These are phyloP conservation scores for Fusarium humuli DNA, from an alignment of 2,329 filamentous ascomycete genomes.

Conservation along the genomic window DNA sequence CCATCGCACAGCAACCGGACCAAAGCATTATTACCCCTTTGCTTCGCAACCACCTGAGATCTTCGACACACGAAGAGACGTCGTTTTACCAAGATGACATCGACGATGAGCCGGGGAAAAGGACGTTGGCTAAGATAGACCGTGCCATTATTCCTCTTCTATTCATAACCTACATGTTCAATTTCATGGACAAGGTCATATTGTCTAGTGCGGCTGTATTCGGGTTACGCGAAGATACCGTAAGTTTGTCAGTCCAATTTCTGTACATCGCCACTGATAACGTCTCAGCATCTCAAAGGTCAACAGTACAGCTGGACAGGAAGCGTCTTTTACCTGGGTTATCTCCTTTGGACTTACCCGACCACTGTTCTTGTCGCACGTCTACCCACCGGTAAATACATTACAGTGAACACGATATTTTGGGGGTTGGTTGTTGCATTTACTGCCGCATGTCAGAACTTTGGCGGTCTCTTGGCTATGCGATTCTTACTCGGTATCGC, in stretches of 20 bases:
- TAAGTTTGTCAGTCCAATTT: constrained; percentile 18
- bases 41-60: not conserved
- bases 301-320: constrained; percentile 74
- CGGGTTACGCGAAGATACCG: constrained; percentile 62
- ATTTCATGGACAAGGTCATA: constrained; percentile 72
- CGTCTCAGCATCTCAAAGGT: constrained; percentile 45
- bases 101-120: constrained; percentile 42
- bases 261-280: not conserved
- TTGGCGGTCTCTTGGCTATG: constrained; percentile 61
- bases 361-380: constrained; percentile 61
- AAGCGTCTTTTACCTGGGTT: constrained; percentile 57
- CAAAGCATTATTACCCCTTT: constrained; percentile 15
- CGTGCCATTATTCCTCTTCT: constrained; percentile 65
- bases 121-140: constrained; percentile 67
- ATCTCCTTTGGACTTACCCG: constrained; percentile 63
- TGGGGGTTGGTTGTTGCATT: constrained; percentile 62
- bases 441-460: constrained; percentile 61
- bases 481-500: constrained; percentile 66
- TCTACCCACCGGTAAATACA: constrained; percentile 60
- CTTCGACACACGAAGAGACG: not conserved
- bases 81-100: not conserved
- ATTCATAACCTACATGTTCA: constrained; percentile 68
- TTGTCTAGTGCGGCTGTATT: constrained; percentile 68
- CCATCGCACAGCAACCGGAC: not conserved
- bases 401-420: constrained; percentile 60